Evolutionary conservation across 2,329 filamentous ascomycete genomes (phyloP), one percentile per base, ranked within the genome.

Genomic region (Raffaelea deltoideospora): DNA sequence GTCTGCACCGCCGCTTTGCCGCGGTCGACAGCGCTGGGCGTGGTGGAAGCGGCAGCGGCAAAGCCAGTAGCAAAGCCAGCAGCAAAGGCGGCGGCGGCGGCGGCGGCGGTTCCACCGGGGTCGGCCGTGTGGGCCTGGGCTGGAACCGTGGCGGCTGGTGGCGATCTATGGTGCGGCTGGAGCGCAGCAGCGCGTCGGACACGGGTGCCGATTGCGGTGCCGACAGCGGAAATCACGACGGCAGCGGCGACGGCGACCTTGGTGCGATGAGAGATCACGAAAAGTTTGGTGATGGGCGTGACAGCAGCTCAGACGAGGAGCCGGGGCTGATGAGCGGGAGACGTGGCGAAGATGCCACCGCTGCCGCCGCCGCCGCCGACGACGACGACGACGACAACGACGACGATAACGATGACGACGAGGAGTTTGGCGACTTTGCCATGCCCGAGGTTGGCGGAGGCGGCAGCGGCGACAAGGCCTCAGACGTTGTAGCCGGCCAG

Each of bases 351-450:
- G n/a, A n/a, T n/a, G n/a, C n/a, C n/a, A n/a, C n/a, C n/a, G n/a
- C n/a, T n/a, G n/a, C n/a, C n/a, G n/a, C n/a, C n/a, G n/a, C n/a
- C n/a, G n/a, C n/a, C 8, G 76, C 79, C 38, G 6, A 13, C 27
- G 15, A 21, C 3, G 24, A 22, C n/a, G 4, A 21, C 41, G 17
- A 60, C 43, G 61, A 60, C 34, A 63, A 57, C 22, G 63, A 60
- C 32, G 69, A 67, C 13, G 61, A 63, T 26, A 64, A 70, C 11
- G 67, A 72, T 5, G 67, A 72, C 21, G 72, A 75, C 29, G 73
- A 79, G 43, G 75, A 77, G 47, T 72, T 80, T 56, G 76, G 75
- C 13, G 77, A 80, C 40, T 79, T 79, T 46, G 74, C 72, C 44
- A 72, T 79, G 58, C 69, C 74, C 10, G 73, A 76, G 50, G 58